Evolutionary conservation across 1,139 yeast species (phyloP).

Genomic region (Sugiyamaella paludigena): DNA sequence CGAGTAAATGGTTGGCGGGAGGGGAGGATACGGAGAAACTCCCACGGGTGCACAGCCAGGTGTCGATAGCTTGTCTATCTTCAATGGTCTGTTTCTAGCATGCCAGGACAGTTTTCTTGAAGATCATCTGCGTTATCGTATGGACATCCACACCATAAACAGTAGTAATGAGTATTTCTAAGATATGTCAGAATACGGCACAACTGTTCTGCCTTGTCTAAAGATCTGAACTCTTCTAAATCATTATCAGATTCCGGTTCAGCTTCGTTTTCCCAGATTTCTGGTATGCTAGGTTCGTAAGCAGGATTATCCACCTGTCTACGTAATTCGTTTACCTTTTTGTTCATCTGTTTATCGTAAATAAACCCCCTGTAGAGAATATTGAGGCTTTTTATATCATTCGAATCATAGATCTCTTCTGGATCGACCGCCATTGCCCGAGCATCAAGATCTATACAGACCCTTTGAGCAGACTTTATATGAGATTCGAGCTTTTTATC

Average conservation of each 20-base stretch:
- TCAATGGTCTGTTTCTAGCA: conserved; percentile 42
- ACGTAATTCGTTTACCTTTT: conserved; percentile 14
- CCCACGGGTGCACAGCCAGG: no score
- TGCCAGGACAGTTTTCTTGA: conserved; percentile 48
- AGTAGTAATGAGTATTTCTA: conserved; percentile 42
- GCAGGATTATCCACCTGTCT: conserved; percentile 5
- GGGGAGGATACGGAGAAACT: no score
- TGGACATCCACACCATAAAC: conserved; percentile 49
- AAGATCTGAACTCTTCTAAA: conserved; percentile 34
- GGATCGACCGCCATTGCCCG: conserved; percentile 10
- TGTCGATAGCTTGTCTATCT: no score
- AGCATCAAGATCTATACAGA: conserved; percentile 22
- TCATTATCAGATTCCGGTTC: conserved; percentile 16
- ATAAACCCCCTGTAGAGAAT: conserved; percentile 29
- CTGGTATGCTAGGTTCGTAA: background rate
- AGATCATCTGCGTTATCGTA: conserved; percentile 43
- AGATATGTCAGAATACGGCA: conserved; percentile 37
- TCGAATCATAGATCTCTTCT: conserved; percentile 12
- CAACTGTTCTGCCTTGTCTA: conserved; percentile 31
- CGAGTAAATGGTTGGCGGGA: no score
- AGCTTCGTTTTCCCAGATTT: conserved; percentile 12
- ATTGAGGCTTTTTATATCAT: conserved; percentile 19
- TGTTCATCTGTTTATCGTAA: conserved; percentile 25
- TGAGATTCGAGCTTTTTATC: conserved; percentile 13
- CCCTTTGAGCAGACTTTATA: conserved; percentile 18